These are phyloP conservation scores for Musa balbisiana DNA, from an alignment of 202 grass and related monocot genomes.

Conservation along the genomic window DNA sequence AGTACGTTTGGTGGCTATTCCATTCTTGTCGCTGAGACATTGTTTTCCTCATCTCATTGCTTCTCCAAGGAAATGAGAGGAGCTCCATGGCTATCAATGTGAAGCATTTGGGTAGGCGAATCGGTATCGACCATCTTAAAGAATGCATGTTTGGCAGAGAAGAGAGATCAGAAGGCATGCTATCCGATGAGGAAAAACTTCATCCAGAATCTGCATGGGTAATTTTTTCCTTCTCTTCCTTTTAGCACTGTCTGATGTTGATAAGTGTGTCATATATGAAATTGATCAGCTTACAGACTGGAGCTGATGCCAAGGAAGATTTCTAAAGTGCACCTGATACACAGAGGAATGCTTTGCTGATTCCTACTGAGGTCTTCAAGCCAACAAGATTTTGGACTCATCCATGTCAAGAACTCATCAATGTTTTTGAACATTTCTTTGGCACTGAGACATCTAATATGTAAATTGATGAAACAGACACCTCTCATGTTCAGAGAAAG, in stretches of 20 bases:
- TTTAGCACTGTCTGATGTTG: neutral
- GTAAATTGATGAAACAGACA: too few relatives aligned
- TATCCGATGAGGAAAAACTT: conserved; percentile 31
- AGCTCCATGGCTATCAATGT: conserved; percentile 18
- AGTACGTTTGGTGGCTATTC: neutral
- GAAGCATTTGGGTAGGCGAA: conserved; percentile 27
- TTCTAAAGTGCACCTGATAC: neutral
- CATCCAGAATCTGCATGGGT: conserved; percentile 43
- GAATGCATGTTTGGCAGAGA: conserved; percentile 35
- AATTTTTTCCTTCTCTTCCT: neutral
- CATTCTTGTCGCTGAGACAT: neutral
- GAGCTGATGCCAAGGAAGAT: conserved; percentile 5
- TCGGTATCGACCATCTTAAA: conserved; percentile 42
- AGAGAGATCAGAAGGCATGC: conserved; percentile 23
- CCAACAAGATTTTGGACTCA: neutral
- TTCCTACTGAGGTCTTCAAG: neutral
- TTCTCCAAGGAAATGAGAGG: conserved; percentile 44
- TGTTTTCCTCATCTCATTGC: neutral
- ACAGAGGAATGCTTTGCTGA: conserved; percentile 5
- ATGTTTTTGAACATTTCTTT: neutral
- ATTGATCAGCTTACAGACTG: conserved; percentile 7
- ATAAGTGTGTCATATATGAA: neutral
- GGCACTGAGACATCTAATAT: too few relatives aligned
- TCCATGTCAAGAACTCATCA: neutral
- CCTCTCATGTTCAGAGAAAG: too few relatives aligned